phyloP scores from a whole-genome alignment of 177 flowering plant genomes.

The Vitis hybrid region DNA sequence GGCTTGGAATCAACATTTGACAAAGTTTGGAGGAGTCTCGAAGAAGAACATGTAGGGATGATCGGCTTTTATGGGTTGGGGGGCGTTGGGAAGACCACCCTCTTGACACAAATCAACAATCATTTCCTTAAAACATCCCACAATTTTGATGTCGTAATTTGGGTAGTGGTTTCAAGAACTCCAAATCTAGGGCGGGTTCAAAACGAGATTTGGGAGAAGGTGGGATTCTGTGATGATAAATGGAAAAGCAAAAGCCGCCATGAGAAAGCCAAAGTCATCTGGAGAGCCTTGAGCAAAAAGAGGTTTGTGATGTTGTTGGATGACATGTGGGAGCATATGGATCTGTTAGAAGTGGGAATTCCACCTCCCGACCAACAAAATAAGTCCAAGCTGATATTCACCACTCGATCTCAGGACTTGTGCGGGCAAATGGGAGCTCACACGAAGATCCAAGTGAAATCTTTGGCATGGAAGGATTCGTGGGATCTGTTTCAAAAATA shows the following conservation, averaged over 20 bases:
- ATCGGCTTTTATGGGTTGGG: not conserved
- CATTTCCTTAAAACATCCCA: not conserved
- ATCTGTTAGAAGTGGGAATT: not conserved
- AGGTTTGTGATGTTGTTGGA: not conserved
- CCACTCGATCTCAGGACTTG: not conserved
- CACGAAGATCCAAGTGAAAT: not conserved
- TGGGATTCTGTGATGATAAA: too few species aligned
- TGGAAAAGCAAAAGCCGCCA: not conserved
- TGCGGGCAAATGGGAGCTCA: not conserved
- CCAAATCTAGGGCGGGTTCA: too few species aligned
- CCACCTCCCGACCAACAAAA: not conserved
- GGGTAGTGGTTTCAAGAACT: too few species aligned
- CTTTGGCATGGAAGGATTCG: too few species aligned
- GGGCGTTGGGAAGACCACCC: too few species aligned
- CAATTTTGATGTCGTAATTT: not conserved
- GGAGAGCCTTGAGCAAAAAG: not conserved
- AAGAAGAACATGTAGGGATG: not conserved
- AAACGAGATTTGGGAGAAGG: too few species aligned
- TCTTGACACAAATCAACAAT: not conserved
- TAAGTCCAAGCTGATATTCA: not conserved
- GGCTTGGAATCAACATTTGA: not conserved
- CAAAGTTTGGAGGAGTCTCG: not conserved
- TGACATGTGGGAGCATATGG: not conserved
- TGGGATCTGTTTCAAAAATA: too few species aligned
- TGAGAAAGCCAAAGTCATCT: not conserved